These are phyloP conservation scores for Cyberlindnera saturnus DNA, from an alignment of 805 yeast species.

Conservation along the genomic window DNA sequence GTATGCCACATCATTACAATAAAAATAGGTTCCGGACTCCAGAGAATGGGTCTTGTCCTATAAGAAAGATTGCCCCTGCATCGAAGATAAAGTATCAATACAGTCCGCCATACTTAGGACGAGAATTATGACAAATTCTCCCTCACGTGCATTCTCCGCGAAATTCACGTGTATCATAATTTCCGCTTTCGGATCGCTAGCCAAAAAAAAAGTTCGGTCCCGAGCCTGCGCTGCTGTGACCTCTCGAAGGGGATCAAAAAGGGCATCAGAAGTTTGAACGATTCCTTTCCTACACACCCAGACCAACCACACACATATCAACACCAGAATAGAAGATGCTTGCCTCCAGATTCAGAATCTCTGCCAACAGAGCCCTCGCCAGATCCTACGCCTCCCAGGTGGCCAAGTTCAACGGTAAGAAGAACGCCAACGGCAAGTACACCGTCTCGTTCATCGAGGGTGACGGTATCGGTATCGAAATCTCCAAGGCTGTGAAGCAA, in stretches of 20 bases:
- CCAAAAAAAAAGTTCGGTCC: not conserved
- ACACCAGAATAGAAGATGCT: slow-evolving; percentile 5
- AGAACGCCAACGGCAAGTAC: slow-evolving; percentile 75
- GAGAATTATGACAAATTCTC: too few species aligned
- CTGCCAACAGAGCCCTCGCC: slow-evolving; percentile 9
- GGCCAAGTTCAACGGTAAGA: slow-evolving; percentile 61
- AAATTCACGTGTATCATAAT: too few species aligned
- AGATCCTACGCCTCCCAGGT: slow-evolving; percentile 38
- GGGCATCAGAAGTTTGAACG: not conserved
- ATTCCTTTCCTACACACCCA: not conserved
- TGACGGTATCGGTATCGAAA: slow-evolving; percentile 97
- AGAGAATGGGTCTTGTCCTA: too few species aligned
- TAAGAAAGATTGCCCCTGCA: too few species aligned
- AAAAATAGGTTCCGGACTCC: too few species aligned
- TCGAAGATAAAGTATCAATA: too few species aligned
- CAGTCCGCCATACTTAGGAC: too few species aligned
- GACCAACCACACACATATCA: not conserved
- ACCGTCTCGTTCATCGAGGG: slow-evolving; percentile 96
- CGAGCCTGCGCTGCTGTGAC: not conserved
- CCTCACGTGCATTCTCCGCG: too few species aligned
- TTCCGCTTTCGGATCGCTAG: too few species aligned
- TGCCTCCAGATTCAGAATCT: slow-evolving; percentile 12
- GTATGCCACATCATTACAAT: too few species aligned
- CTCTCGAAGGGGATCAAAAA: not conserved
- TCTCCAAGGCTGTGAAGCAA: slow-evolving; percentile 87